phyloP scores from a whole-genome alignment of 495 filamentous ascomycete species.

The Xylaria sp. region DNA sequence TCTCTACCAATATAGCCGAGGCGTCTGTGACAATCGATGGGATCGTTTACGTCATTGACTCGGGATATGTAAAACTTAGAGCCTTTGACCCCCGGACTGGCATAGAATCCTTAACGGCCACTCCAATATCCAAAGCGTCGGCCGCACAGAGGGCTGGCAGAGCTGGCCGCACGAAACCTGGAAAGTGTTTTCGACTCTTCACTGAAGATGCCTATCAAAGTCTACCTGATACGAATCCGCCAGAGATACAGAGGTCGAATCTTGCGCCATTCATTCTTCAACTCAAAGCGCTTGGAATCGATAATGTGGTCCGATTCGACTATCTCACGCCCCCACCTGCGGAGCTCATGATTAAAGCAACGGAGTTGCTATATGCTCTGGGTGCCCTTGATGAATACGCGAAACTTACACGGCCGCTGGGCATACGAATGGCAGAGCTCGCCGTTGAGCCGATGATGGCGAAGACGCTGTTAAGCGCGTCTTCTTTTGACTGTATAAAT shows the following conservation, averaged over 20 bases:
- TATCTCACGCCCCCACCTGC: slow-evolving; percentile 89
- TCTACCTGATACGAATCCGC: slow-evolving; percentile 77
- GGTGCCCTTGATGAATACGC: slow-evolving; percentile 90
- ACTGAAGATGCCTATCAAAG: slow-evolving; percentile 75
- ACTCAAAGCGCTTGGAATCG: slow-evolving; percentile 94
- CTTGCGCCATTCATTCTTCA: slow-evolving; percentile 90
- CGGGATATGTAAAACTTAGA: slow-evolving; percentile 89
- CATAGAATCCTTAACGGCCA: slow-evolving; percentile 91
- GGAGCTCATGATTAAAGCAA: slow-evolving; percentile 83
- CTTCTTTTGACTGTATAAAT: slow-evolving; percentile 76
- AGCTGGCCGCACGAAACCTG: slow-evolving; percentile 88
- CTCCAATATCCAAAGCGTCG: slow-evolving; percentile 88
- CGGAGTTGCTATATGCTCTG: slow-evolving; percentile 89
- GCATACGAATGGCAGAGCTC: slow-evolving; percentile 91
- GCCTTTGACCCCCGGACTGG: slow-evolving; percentile 86
- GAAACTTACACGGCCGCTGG: slow-evolving; percentile 87
- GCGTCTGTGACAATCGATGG: slow-evolving; percentile 94
- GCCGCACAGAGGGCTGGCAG: slow-evolving; percentile 91
- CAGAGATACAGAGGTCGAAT: slow-evolving; percentile 94
- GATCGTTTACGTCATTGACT: slow-evolving; percentile 91
- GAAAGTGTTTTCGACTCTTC: slow-evolving; percentile 94
- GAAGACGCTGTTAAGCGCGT: slow-evolving; percentile 83
- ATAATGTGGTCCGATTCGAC: slow-evolving; percentile 91
- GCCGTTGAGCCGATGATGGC: slow-evolving; percentile 97
- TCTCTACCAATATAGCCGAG: slow-evolving; percentile 96